These are phyloP conservation scores for Peronospora destructor DNA, from an alignment of 352 stramenopile species.

Conservation along the genomic window DNA sequence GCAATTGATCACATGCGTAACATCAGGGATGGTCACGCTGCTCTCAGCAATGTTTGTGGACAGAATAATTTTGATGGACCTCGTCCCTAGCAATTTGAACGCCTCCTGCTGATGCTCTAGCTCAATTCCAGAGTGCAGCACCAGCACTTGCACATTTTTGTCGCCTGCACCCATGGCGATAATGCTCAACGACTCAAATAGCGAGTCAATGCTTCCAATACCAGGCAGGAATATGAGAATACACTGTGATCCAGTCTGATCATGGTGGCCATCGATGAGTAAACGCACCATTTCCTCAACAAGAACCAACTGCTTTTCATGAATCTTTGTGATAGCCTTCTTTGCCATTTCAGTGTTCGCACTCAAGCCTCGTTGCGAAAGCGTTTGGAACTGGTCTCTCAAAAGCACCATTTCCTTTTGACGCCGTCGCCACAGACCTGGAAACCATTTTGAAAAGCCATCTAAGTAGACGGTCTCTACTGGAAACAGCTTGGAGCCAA, in stretches of 20 bases:
- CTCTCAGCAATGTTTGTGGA: conserved; percentile 96
- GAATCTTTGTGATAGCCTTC: conserved; percentile 46
- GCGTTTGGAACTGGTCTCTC: conserved; percentile 30
- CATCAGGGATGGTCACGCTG: conserved; percentile 93
- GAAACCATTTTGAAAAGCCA: conserved; percentile 36
- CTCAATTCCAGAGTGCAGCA: conserved; percentile 68
- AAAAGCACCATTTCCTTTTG: conserved; percentile 46
- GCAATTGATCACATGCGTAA: conserved; percentile 86
- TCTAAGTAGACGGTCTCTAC: conserved; percentile 67
- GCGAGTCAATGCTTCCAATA: conserved; percentile 88
- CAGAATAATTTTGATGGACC: conserved; percentile 89
- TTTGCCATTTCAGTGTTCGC: conserved; percentile 48
- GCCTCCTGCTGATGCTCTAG: conserved; percentile 69
- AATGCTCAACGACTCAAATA: conserved; percentile 70
- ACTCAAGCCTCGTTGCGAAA: conserved; percentile 24
- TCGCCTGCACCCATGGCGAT: conserved; percentile 16
- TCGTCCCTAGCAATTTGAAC: conserved; percentile 40
- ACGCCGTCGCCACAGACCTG: conserved; percentile 27
- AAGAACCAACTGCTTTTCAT: conserved; percentile 55
- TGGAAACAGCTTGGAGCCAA: conserved; percentile 73
- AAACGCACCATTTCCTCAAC: conserved; percentile 52
- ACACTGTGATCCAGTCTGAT: conserved; percentile 39
- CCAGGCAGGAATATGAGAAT: conserved; percentile 96
- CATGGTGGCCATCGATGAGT: conserved; percentile 42
- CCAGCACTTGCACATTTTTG: conserved; percentile 41